phyloP scores from a whole-genome alignment of 495 filamentous ascomycete species.

The Lichina pygmaea region DNA sequence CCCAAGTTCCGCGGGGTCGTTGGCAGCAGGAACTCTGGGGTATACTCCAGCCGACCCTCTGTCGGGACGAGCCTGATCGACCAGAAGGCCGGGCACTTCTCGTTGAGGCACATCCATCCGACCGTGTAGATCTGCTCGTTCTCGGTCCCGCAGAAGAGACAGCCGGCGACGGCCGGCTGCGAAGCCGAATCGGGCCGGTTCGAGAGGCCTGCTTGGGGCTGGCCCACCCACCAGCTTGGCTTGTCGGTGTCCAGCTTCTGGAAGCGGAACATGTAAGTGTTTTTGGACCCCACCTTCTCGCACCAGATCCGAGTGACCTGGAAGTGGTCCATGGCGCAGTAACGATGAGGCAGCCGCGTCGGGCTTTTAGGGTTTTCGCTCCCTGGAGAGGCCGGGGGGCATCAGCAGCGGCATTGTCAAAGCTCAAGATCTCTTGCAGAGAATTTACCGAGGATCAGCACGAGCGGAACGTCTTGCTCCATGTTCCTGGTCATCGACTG shows the following conservation, averaged over 20 bases:
- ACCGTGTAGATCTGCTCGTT: slow-evolving; percentile 21
- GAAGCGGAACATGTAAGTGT: slow-evolving; percentile 30
- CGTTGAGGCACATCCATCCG: slow-evolving; percentile 48
- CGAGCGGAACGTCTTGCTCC: background rate
- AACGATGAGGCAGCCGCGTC: slow-evolving; percentile 29
- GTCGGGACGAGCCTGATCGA: slow-evolving; percentile 8
- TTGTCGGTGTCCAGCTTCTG: slow-evolving; percentile 34
- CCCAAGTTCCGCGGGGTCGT: slow-evolving; percentile 12
- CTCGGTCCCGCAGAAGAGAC: slow-evolving; percentile 13
- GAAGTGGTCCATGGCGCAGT: slow-evolving; percentile 49
- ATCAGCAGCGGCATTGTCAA: slow-evolving; percentile 19
- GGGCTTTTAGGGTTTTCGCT: slow-evolving; percentile 22
- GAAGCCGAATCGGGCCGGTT: background rate
- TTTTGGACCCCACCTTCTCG: slow-evolving; percentile 23
- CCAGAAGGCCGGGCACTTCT: slow-evolving; percentile 31
- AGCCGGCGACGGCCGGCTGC: slow-evolving; percentile 5
- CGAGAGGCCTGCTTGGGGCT: slow-evolving; percentile 5
- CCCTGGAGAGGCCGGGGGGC: slow-evolving; percentile 14
- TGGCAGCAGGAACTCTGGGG: slow-evolving; percentile 26
- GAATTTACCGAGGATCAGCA: slow-evolving; percentile 2
- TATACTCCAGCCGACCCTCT: slow-evolving; percentile 20
- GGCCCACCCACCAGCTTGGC: slow-evolving; percentile 43
- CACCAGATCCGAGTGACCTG: slow-evolving; percentile 46
- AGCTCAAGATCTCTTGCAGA: background rate
- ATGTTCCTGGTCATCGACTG: slow-evolving; percentile 2